Percentiles rank a stretch among this genome's conserved stretches.
Conservation (phyloP, 129 eudicot genomes). For the Kitagawia praeruptora region DNA sequence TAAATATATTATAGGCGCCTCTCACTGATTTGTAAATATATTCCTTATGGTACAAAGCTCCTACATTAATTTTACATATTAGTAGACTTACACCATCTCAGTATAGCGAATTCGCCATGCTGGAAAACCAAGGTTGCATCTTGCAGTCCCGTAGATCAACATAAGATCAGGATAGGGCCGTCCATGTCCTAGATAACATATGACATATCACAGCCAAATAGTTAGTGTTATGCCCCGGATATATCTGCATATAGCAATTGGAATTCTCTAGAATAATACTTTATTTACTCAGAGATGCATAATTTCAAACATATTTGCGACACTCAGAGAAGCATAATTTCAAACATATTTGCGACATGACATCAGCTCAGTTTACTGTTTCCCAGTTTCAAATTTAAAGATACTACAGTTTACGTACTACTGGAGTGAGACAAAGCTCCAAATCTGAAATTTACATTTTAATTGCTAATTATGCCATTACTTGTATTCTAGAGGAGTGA, state of each 20-base stretch:
- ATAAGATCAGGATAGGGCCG: conserved; percentile 77
- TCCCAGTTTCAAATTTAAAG: not conserved
- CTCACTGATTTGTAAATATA: not conserved
- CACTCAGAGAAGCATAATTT: not conserved
- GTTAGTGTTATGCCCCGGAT: not conserved
- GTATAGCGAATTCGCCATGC: conserved; percentile 90
- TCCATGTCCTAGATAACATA: conserved; percentile 39
- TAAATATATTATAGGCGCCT: not conserved
- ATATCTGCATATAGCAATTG: not conserved
- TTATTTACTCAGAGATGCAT: not conserved
- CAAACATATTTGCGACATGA: not conserved
- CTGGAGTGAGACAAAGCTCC: not conserved
- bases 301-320: not conserved
- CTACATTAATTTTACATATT: not conserved
- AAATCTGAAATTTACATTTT: not conserved
- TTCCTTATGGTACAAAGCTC: not conserved
- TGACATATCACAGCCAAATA: not conserved
- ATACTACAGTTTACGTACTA: not conserved
- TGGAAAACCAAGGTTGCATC: conserved; percentile 88
- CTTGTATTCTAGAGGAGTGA: not conserved
- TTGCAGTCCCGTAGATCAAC: conserved; percentile 62
- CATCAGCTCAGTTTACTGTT: not conserved
- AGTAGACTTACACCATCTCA: conserved; percentile 72
- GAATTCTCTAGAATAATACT: not conserved
- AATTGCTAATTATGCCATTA: not conserved